phyloP scores from a whole-genome alignment of 83 land plant genomes.

The Picea abies region DNA sequence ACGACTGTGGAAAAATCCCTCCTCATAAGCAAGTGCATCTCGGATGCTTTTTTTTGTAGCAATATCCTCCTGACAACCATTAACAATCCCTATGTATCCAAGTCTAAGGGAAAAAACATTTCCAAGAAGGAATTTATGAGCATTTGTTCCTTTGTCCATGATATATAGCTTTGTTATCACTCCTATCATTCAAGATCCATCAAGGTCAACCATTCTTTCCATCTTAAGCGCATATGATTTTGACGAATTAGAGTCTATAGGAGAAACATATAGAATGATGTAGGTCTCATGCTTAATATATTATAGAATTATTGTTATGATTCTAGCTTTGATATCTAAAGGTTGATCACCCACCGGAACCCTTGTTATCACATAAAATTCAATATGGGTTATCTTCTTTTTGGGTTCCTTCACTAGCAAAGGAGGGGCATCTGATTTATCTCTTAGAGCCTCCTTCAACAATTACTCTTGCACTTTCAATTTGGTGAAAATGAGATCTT shows the following conservation, averaged over 20 bases:
- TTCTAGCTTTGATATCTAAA: conserved; percentile 82
- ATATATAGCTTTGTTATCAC: conserved; percentile 59
- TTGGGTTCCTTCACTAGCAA: too few species aligned
- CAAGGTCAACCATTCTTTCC: conserved; percentile 70
- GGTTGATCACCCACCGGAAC: conserved; percentile 96
- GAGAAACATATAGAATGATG: conserved; percentile 92
- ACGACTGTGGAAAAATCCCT: too few species aligned
- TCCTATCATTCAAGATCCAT: conserved; percentile 46
- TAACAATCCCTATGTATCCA: conserved; percentile 53
- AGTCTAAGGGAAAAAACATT: conserved; percentile 44
- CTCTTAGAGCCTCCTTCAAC: background rate
- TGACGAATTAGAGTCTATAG: conserved; percentile 92
- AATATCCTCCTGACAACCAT: background rate
- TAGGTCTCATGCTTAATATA: conserved; percentile 86
- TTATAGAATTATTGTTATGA: conserved; percentile 85
- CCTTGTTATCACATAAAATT: conserved; percentile 53
- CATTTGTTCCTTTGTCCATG: conserved; percentile 59
- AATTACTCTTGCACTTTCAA: background rate
- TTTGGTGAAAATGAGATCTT: background rate
- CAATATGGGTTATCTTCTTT: too few species aligned
- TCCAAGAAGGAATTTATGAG: conserved; percentile 48
- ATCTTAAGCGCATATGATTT: conserved; percentile 98
- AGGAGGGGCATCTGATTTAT: background rate
- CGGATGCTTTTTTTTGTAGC: too few species aligned
- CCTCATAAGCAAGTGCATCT: too few species aligned